phyloP scores from a whole-genome alignment of 805 yeast genomes.

The Lachancea dasiensis region DNA sequence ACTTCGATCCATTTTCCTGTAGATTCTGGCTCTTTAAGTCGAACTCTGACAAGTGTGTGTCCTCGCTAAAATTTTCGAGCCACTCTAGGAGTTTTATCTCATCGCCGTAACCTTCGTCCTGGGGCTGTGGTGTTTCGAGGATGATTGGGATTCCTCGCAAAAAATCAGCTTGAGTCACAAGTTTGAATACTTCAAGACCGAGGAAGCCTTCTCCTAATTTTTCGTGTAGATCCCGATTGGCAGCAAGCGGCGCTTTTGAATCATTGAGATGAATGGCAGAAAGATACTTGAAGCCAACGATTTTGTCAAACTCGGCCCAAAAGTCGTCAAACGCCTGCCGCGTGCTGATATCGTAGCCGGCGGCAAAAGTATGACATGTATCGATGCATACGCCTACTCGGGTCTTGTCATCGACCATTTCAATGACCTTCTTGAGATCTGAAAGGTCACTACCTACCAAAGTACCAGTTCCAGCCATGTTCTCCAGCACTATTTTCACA shows the following conservation, averaged over 20 bases:
- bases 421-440: slow-evolving; percentile 72
- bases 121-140: slow-evolving; percentile 77
- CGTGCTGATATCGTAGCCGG: slow-evolving; percentile 83
- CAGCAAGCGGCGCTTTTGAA: slow-evolving; percentile 88
- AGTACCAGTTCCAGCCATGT: slow-evolving; percentile 97
- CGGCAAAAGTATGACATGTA: slow-evolving; percentile 94
- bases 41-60: slow-evolving; percentile 49
- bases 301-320: slow-evolving; percentile 69
- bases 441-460: slow-evolving; percentile 76
- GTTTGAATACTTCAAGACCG: slow-evolving; percentile 78
- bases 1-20: slow-evolving; percentile 55
- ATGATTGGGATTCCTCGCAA: slow-evolving; percentile 69
- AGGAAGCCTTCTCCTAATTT: slow-evolving; percentile 82
- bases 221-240: slow-evolving; percentile 89
- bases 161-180: slow-evolving; percentile 61
- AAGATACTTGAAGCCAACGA: slow-evolving; percentile 69
- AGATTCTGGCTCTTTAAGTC: slow-evolving; percentile 43
- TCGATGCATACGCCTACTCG: slow-evolving; percentile 96
- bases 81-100: slow-evolving; percentile 81
- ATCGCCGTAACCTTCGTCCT: slow-evolving; percentile 68
- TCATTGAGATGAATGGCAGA: slow-evolving; percentile 86
- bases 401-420: slow-evolving; percentile 66
- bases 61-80: slow-evolving; percentile 39
- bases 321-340: slow-evolving; percentile 53
- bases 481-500: slow-evolving; percentile 87